phyloP scores from a whole-genome alignment of 2,329 filamentous ascomycete species.

The Penicillium olsonii region DNA sequence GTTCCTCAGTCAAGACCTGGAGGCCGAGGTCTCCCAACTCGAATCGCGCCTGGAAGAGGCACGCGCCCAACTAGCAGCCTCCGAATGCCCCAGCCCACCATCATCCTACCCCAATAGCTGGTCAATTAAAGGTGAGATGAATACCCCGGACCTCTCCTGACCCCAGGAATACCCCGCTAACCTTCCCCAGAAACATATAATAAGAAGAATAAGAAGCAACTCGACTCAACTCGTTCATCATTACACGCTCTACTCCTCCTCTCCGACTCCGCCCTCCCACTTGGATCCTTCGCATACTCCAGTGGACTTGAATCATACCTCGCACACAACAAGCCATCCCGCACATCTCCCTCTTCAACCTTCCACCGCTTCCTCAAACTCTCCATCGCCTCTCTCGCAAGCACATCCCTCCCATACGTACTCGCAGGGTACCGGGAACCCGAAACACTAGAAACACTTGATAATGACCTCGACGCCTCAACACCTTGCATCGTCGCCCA shows the following conservation, averaged over 20 bases:
- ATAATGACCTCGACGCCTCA: constrained; percentile 65
- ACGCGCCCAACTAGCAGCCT: constrained; percentile 41
- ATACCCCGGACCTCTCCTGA: not conserved
- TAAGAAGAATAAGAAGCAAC: constrained; percentile 6
- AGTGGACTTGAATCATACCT: constrained; percentile 66
- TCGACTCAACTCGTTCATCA: constrained; percentile 15
- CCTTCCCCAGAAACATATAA: constrained; percentile 2
- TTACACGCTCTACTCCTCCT: constrained; percentile 61
- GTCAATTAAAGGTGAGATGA: constrained; percentile 9
- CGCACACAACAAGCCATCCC: constrained; percentile 54
- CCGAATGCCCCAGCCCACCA: constrained; percentile 19
- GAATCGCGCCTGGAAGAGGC: constrained; percentile 51
- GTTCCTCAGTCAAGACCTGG: constrained; percentile 26
- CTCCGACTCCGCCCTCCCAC: constrained; percentile 63
- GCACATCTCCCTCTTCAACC: constrained; percentile 37
- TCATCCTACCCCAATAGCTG: constrained; percentile 17
- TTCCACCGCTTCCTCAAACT: constrained; percentile 60
- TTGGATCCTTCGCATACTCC: constrained; percentile 67
- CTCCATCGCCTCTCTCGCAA: constrained; percentile 59
- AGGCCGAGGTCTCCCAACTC: constrained; percentile 48
- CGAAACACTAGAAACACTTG: constrained; percentile 52
- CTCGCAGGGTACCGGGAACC: constrained; percentile 57
- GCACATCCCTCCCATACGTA: constrained; percentile 62
- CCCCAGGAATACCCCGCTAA: constrained; percentile 5
- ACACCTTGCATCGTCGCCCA: constrained; percentile 64